phyloP scores from a whole-genome alignment of 2,329 filamentous ascomycete genomes.

The Didymosphaeria variabile region DNA sequence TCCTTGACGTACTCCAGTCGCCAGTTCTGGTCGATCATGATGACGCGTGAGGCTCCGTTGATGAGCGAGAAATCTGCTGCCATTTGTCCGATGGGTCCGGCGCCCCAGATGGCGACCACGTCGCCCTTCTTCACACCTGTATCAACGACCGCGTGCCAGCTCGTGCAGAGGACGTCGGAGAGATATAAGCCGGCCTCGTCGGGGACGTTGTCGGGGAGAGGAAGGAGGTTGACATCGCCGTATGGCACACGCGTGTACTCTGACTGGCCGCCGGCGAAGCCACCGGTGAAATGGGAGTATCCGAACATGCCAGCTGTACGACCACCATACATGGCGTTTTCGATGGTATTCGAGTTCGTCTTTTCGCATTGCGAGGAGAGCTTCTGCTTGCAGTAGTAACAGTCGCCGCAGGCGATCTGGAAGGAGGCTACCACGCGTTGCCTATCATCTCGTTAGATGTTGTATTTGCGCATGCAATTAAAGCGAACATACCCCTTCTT shows the following conservation, averaged over 20 bases:
- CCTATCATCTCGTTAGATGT: constrained; percentile 20
- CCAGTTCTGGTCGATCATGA: constrained; percentile 79
- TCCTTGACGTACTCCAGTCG: constrained; percentile 73
- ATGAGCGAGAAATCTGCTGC: constrained; percentile 71
- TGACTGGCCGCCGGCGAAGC: constrained; percentile 86
- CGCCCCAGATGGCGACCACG: constrained; percentile 85
- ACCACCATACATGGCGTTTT: constrained; percentile 80
- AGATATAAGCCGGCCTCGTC: constrained; percentile 86
- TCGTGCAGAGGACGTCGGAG: constrained; percentile 81
- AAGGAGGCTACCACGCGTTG: constrained; percentile 82
- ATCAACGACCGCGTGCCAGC: constrained; percentile 84
- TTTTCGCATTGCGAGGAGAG: constrained; percentile 81
- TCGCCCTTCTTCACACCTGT: constrained; percentile 82
- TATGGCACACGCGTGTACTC: constrained; percentile 86
- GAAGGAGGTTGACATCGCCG: constrained; percentile 81
- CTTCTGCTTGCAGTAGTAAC: constrained; percentile 82
- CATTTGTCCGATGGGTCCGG: constrained; percentile 85
- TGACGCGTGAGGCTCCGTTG: constrained; percentile 78
- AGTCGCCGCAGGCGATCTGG: constrained; percentile 77
- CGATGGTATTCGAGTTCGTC: constrained; percentile 77
- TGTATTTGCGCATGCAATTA: not conserved
- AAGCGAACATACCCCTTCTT: constrained; percentile 48
- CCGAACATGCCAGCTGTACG: constrained; percentile 73
- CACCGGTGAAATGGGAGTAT: constrained; percentile 77
- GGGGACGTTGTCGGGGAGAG: constrained; percentile 79